Base-by-base conservation (phyloP, 352 stramenopile species). In the Phytophthora hybrid region DNA sequence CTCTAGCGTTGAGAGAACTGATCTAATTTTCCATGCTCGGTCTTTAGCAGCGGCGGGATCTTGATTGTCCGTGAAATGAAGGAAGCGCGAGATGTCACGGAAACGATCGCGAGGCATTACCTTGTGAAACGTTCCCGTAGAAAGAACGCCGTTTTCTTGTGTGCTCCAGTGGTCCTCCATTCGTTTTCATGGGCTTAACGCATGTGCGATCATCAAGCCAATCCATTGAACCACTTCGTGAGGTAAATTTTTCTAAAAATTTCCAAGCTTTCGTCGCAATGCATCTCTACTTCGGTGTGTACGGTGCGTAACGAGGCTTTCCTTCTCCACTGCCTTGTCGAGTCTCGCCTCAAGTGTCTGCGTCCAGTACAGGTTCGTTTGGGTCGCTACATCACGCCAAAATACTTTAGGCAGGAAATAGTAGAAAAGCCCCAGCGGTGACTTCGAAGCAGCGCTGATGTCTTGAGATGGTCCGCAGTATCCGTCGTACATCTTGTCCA, bases 331-430 rank as follows among this genome's bases (percentile, higher is more conserved):
- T 5, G 44, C 16, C n/a, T 52, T 52, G 4, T n/a, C 11, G 11
- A 67, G 14, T 14, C 59, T 11, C 1, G 8, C 37, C 0, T 56
- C 34, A 0, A 73, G 39, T 1, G 51, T 66, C 6, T 71, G 47
- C 18, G 3, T 52, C 32, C 39, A 67, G 26, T 73, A 69, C 1
- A 37, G 19, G 10, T 65, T 73, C 1, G 58, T 51, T 11, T 66
- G 37, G 4, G 5, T 19, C 3, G 46, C 67, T 16, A 66, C 37
- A 0, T 69, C 8, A 2, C 62, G 19, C 56, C 62, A 76, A 34
- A 76, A 63, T 0, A 10, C n/a, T 23, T 66, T 65, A 3, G 57
- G 69, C 18, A 71, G 18, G 44, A 68, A 76, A 9, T 64, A 76
- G 54, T 60, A 52, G 26, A 76, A 71, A 4, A 61, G 49, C 3